A percentile compares a stretch with the other conserved stretches of the same genome.
phyloP scores from a whole-genome alignment of 225 moss, liverwort and hornwort species.

The Polytrichum commune region DNA sequence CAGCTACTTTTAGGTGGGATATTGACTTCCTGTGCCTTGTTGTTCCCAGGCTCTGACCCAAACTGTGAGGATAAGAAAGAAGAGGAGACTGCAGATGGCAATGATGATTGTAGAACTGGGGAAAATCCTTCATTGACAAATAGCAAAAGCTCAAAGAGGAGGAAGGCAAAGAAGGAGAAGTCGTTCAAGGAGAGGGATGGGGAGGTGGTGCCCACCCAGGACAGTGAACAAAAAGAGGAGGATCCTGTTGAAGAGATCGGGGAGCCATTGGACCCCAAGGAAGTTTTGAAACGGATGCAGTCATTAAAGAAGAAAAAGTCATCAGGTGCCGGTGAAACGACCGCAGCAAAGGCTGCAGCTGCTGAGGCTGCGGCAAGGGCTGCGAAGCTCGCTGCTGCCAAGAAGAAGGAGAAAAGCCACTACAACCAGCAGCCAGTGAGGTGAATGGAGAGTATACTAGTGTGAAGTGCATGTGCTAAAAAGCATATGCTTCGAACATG shows the following conservation, averaged over 20 bases:
- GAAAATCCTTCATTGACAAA: conserved; percentile 6
- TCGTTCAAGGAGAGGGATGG: conserved; percentile 18
- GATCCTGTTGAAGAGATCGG: neutral
- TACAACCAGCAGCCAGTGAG: conserved; percentile 25
- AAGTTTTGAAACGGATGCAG: conserved; percentile 9
- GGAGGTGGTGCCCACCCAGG: neutral
- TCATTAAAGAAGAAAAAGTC: conserved; percentile 29
- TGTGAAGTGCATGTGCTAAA: neutral
- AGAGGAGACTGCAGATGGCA: conserved; percentile 5
- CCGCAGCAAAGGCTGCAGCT: conserved; percentile 46
- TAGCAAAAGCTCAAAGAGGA: conserved; percentile 17
- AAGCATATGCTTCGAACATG: neutral
- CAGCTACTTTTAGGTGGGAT: neutral
- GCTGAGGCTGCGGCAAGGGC: conserved; percentile 65
- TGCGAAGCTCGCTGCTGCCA: conserved; percentile 47
- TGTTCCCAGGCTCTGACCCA: conserved; percentile 34
- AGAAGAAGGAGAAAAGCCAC: conserved; percentile 21
- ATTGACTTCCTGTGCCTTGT: conserved; percentile 9
- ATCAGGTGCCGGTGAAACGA: neutral
- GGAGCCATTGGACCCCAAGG: conserved; percentile 12
- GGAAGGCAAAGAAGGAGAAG: conserved; percentile 21
- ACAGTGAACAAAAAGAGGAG: conserved; percentile 10
- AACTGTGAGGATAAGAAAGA: conserved; percentile 21
- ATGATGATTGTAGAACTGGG: neutral
- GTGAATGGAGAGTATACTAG: conserved; percentile 13